phyloP scores from a whole-genome alignment of 306 rosid genomes.

The Prunus persica region DNA sequence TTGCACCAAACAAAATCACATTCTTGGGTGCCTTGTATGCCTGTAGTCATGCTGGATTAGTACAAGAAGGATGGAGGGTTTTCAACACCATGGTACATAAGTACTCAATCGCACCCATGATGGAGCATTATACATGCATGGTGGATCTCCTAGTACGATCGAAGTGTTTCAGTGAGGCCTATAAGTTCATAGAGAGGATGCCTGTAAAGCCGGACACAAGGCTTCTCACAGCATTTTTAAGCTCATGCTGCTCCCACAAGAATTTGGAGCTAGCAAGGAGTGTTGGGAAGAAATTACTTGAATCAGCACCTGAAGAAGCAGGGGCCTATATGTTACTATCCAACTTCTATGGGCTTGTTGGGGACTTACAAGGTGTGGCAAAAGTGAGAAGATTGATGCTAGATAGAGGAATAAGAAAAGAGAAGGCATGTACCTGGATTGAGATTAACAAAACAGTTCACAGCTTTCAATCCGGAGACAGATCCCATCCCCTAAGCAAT shows the following conservation, averaged over 20 bases:
- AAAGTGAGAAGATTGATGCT: conserved; percentile 31
- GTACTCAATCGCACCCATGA: conserved; percentile 22
- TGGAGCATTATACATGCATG: conserved; percentile 41
- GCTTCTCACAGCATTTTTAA: conserved; percentile 25
- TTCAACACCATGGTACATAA: conserved; percentile 25
- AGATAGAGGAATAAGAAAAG: conserved; percentile 21
- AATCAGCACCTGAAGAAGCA: conserved; percentile 29
- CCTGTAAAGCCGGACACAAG: conserved; percentile 26
- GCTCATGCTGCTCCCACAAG: conserved; percentile 28
- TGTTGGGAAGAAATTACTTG: conserved; percentile 20
- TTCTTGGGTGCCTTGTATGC: conserved; percentile 31
- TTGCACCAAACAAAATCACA: conserved; percentile 30
- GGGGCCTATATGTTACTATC: conserved; percentile 36
- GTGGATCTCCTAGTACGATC: conserved; percentile 35
- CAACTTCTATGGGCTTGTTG: conserved; percentile 30
- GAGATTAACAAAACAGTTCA: conserved; percentile 29
- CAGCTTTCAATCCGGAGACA: conserved; percentile 26
- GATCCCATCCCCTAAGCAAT: conserved; percentile 23
- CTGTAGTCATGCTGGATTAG: conserved; percentile 38
- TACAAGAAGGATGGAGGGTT: conserved; percentile 26
- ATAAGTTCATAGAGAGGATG: conserved; percentile 22
- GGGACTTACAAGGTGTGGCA: conserved; percentile 22
- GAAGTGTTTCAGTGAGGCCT: conserved; percentile 22
- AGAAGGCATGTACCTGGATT: conserved; percentile 29
- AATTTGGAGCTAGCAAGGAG: conserved; percentile 20